A percentile compares a stretch with the other conserved stretches of the same genome.
Conservation (phyloP, 2,329 filamentous ascomycete species). For the Fusarium algeriense region DNA sequence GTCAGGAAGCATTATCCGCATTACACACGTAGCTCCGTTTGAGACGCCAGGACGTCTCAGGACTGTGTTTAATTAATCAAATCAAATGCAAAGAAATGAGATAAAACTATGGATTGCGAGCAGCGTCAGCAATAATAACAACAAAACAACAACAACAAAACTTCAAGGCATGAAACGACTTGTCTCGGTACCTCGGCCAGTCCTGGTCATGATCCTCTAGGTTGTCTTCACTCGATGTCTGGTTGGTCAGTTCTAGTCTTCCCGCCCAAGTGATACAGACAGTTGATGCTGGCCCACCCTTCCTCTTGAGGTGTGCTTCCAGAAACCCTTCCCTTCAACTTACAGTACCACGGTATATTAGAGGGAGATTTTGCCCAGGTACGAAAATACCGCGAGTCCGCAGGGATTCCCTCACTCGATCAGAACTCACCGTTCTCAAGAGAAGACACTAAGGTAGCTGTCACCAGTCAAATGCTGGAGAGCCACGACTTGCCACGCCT, state of each 20-base stretch:
- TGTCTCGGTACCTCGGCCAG: conserved; percentile 25
- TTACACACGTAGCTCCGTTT: conserved; percentile 8
- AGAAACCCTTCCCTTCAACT: conserved; percentile 39
- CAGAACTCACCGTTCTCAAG: conserved; percentile 45
- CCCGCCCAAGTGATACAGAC: conserved; percentile 29
- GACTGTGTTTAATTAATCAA: conserved; percentile 25
- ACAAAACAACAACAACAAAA: conserved; percentile 26
- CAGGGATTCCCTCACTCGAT: conserved; percentile 41
- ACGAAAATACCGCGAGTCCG: conserved; percentile 37
- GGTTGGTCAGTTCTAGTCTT: conserved; percentile 36
- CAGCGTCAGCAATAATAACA: conserved; percentile 18
- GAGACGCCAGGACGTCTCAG: conserved; percentile 15
- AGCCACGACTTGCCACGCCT: conserved; percentile 14
- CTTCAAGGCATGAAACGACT: conserved; percentile 21
- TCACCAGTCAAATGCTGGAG: conserved; percentile 19
- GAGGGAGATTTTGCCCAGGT: conserved; percentile 32
- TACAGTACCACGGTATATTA: not conserved
- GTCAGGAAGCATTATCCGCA: conserved; percentile 24
- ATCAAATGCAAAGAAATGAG: conserved; percentile 13
- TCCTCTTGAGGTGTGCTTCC: conserved; percentile 45
- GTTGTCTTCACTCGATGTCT: conserved; percentile 16
- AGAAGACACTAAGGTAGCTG: conserved; percentile 23
- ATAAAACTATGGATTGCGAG: conserved; percentile 14
- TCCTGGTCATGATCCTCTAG: conserved; percentile 18
- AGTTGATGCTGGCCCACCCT: conserved; percentile 30